Conservation (phyloP, 1,139 yeast species). For the Debaryomyces psychrophilus region DNA sequence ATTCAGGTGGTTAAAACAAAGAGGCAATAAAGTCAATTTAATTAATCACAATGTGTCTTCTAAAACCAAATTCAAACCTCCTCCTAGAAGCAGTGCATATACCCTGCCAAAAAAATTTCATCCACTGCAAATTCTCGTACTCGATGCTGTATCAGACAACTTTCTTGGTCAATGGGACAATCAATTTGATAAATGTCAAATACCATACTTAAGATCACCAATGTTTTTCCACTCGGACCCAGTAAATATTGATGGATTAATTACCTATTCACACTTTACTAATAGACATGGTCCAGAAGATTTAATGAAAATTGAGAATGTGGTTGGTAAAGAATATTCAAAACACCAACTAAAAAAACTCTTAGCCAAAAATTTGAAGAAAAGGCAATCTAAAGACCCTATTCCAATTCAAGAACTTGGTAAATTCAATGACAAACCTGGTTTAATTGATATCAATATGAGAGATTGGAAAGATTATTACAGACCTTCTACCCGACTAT, state of each 20-base stretch:
- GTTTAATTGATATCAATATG: constrained; percentile 46
- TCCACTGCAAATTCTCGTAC: constrained; percentile 34
- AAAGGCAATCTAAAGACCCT: constrained; percentile 18
- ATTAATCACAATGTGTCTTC: constrained; percentile 22
- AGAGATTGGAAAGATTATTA: constrained; percentile 52
- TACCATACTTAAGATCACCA: constrained; percentile 50
- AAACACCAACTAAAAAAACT: constrained; percentile 46
- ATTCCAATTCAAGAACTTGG: constrained; percentile 17
- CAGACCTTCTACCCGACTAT: constrained; percentile 46
- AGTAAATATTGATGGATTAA: constrained; percentile 46
- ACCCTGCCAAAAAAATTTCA: constrained; percentile 21
- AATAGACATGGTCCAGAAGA: constrained; percentile 34
- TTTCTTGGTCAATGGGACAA: constrained; percentile 50
- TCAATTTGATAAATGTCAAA: constrained; percentile 46
- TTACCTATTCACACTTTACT: constrained; percentile 40
- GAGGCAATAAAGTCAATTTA: constrained; percentile 33
- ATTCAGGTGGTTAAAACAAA: constrained; percentile 41
- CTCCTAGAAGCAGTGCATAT: constrained; percentile 16
- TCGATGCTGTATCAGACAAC: constrained; percentile 32
- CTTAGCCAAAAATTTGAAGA: constrained; percentile 23
- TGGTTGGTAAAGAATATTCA: constrained; percentile 50
- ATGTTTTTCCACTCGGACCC: constrained; percentile 58
- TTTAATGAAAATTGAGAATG: constrained; percentile 46
- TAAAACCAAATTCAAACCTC: constrained; percentile 21
- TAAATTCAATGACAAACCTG: constrained; percentile 32